phyloP scores from a whole-genome alignment of 2,329 filamentous ascomycete genomes.

The Aspergillus fructus region DNA sequence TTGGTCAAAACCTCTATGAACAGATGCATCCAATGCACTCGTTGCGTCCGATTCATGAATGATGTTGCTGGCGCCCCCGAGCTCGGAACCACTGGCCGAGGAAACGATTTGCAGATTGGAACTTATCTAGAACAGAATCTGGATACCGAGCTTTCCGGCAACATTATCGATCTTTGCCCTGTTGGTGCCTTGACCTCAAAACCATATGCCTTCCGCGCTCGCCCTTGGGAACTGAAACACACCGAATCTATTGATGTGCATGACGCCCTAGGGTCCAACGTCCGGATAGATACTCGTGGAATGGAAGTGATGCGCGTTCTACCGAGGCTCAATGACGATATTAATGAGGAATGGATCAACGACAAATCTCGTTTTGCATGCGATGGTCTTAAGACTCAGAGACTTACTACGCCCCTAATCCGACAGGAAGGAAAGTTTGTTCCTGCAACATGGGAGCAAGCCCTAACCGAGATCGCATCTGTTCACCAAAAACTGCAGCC shows the following conservation, averaged over 20 bases:
- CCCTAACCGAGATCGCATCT: conserved; percentile 78
- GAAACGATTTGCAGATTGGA: conserved; percentile 96
- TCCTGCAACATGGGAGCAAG: conserved; percentile 93
- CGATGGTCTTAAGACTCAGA: conserved; percentile 93
- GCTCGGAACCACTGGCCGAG: conserved; percentile 88
- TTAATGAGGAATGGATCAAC: conserved; percentile 99
- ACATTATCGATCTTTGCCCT: conserved; percentile 97
- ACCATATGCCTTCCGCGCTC: conserved; percentile 94
- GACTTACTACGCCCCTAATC: conserved; percentile 87
- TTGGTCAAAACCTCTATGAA: conserved; percentile 99
- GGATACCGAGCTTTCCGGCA: conserved; percentile 91
- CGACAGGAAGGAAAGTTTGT: conserved; percentile 87
- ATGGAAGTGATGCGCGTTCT: conserved; percentile 94
- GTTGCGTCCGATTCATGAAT: conserved; percentile 96
- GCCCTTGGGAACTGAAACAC: conserved; percentile 96
- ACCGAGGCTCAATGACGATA: conserved; percentile 90
- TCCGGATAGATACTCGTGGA: conserved; percentile 88
- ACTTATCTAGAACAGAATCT: conserved; percentile 95
- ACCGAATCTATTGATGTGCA: conserved; percentile 94
- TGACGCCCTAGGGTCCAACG: conserved; percentile 89
- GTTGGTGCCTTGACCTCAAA: conserved; percentile 96
- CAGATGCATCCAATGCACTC: conserved; percentile 97
- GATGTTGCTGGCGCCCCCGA: conserved; percentile 95
- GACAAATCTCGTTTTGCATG: conserved; percentile 97
- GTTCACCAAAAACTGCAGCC: conserved; percentile 78